phyloP scores from a whole-genome alignment of 2,329 filamentous ascomycete genomes.

The Juglanconis oblonga region DNA sequence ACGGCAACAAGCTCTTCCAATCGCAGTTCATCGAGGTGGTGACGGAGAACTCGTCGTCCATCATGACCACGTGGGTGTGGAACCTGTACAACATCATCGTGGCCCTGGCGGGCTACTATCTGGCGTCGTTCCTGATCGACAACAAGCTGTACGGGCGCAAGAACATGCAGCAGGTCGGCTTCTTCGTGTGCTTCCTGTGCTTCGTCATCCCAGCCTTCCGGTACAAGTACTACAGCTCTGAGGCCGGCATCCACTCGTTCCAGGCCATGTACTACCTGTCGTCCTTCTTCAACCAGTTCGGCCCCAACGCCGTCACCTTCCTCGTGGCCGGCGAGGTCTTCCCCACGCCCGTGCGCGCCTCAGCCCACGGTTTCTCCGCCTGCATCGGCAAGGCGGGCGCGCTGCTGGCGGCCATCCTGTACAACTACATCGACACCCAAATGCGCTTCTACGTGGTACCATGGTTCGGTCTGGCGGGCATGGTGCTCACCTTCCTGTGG shows the following conservation, averaged over 20 bases:
- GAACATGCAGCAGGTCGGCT: slow-evolving; percentile 93
- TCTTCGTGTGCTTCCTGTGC: slow-evolving; percentile 88
- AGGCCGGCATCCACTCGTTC: slow-evolving; percentile 76
- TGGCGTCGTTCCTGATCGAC: slow-evolving; percentile 85
- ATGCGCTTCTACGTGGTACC: slow-evolving; percentile 90
- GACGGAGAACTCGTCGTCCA: slow-evolving; percentile 62
- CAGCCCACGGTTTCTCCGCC: slow-evolving; percentile 92
- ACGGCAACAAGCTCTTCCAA: slow-evolving; percentile 98
- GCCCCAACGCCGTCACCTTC: slow-evolving; percentile 95
- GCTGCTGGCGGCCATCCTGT: slow-evolving; percentile 80
- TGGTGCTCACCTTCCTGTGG: slow-evolving; percentile 79
- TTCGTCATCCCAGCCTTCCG: slow-evolving; percentile 90
- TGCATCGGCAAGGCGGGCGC: slow-evolving; percentile 87
- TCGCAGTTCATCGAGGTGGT: slow-evolving; percentile 84
- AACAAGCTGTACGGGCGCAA: slow-evolving; percentile 96
- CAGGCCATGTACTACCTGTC: slow-evolving; percentile 98
- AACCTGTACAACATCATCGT: slow-evolving; percentile 89
- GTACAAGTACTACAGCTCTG: slow-evolving; percentile 76
- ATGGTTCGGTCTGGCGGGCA: slow-evolving; percentile 89
- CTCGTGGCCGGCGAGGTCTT: slow-evolving; percentile 95
- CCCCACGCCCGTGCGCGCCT: slow-evolving; percentile 88
- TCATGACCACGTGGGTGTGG: slow-evolving; percentile 89
- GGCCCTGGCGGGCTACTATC: slow-evolving; percentile 83
- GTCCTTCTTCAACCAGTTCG: slow-evolving; percentile 99
- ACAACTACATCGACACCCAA: slow-evolving; percentile 88